Percentiles rank a stretch among this genome's conserved stretches.
phyloP scores from a whole-genome alignment of 2,329 filamentous ascomycete genomes.

The Sclerotiophoma versabilis region DNA sequence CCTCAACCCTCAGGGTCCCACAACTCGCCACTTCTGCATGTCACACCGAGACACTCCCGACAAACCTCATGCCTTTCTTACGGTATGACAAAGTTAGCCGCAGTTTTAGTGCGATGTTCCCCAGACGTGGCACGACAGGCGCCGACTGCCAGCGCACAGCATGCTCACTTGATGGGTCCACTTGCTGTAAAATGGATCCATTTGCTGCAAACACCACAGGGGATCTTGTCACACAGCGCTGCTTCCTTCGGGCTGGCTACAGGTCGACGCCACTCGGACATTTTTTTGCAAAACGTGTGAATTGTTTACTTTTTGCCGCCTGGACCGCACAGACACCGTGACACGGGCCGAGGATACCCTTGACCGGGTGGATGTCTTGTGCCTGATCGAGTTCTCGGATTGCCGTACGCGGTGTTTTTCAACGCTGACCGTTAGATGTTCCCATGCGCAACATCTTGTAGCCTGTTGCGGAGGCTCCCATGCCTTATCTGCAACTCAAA shows the following conservation, averaged over 20 bases:
- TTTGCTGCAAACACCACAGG: conserved; percentile 19
- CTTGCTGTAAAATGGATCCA: conserved; percentile 15
- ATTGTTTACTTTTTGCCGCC: conserved; percentile 4
- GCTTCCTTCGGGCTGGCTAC: conserved; percentile 1
- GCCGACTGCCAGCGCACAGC: conserved; percentile 31
- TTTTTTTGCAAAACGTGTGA: conserved; percentile 7
- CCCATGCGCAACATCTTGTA: too few relatives aligned
- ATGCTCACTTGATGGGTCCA: conserved; percentile 22
- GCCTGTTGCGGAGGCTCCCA: background rate
- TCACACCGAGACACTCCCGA: conserved; percentile 22
- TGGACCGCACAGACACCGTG: background rate
- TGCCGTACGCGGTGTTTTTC: background rate
- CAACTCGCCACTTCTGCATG: conserved; percentile 21
- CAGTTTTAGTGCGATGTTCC: conserved; percentile 30
- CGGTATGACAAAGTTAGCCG: conserved; percentile 13
- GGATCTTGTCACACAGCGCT: conserved; percentile 8
- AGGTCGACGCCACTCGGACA: conserved; percentile 6
- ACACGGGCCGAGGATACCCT: background rate
- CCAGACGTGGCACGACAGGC: conserved; percentile 38
- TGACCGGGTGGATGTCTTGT: background rate
- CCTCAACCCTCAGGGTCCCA: conserved; percentile 1
- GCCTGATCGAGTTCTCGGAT: background rate
- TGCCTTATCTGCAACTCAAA: background rate
- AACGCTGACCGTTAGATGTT: background rate
- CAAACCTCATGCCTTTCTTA: conserved; percentile 24